Evolutionary conservation across 441 rosid species (phyloP).

Genomic region (Sinapis alba): DNA sequence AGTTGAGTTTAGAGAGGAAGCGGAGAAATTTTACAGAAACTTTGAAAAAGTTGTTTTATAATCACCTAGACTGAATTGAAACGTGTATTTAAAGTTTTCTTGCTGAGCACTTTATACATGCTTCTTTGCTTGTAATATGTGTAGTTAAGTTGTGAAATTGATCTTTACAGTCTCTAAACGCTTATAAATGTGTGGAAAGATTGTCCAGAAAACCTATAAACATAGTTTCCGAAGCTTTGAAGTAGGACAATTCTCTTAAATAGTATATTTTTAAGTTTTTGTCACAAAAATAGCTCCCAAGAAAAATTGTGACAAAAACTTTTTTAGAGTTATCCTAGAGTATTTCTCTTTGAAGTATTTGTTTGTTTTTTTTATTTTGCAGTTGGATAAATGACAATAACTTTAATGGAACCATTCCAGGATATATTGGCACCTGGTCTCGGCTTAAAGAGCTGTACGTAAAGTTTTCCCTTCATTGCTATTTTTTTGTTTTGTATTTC

Average conservation of each 20-base stretch:
- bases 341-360: no score
- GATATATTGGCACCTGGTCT: slow-evolving; percentile 32
- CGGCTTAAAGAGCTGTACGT: slow-evolving; percentile 24
- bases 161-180: background rate
- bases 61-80: background rate
- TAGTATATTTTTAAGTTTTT: no score
- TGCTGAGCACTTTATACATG: background rate
- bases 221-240: background rate
- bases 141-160: background rate
- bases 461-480: background rate
- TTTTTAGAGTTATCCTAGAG: no score
- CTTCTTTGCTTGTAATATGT: background rate
- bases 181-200: slow-evolving; percentile 1
- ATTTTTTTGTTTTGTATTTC: background rate
- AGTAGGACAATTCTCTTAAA: no score
- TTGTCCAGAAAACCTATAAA: background rate
- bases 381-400: slow-evolving; percentile 34
- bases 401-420: slow-evolving; percentile 29
- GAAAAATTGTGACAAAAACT: no score
- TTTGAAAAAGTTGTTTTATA: background rate
- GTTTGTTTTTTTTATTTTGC: background rate
- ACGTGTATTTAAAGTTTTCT: background rate
- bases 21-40: no score
- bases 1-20: background rate
- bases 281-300: no score